Evolutionary conservation across 352 stramenopile species (phyloP).

Genomic region (Phytophthora sansomeana): DNA sequence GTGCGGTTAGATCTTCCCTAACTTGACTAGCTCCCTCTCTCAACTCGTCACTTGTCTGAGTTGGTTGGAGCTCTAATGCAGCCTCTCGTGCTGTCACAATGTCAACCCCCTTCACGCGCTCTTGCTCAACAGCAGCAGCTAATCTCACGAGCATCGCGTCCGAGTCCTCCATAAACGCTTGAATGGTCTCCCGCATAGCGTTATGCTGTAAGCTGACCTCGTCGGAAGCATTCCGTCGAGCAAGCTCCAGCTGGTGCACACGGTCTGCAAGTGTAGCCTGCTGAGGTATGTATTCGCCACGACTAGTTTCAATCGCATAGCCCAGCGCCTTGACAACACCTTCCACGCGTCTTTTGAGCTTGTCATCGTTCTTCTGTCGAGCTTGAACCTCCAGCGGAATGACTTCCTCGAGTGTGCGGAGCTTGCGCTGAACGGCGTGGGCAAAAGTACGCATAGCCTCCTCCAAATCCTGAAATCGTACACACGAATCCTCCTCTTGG

Average conservation of each 20-base stretch:
- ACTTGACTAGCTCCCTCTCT: neutral
- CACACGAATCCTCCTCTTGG: conserved; percentile 48
- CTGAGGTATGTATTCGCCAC: conserved; percentile 36
- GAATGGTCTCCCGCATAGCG: conserved; percentile 35
- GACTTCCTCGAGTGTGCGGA: conserved; percentile 65
- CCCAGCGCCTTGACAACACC: conserved; percentile 45
- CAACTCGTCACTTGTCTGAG: conserved; percentile 7
- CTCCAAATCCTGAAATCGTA: conserved; percentile 44
- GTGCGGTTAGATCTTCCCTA: conserved; percentile 16
- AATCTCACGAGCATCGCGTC: conserved; percentile 41
- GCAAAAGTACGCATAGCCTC: conserved; percentile 31
- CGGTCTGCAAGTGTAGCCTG: conserved; percentile 31
- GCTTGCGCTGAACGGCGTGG: conserved; percentile 46
- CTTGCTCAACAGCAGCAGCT: conserved; percentile 23
- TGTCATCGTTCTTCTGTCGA: conserved; percentile 66
- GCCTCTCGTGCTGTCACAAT: conserved; percentile 11
- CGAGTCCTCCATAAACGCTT: conserved; percentile 39
- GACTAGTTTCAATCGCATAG: conserved; percentile 39
- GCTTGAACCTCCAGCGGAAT: conserved; percentile 71
- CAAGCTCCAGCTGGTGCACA: conserved; percentile 42
- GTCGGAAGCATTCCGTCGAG: conserved; percentile 14
- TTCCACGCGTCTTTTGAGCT: conserved; percentile 55
- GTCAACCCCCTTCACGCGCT: conserved; percentile 21
- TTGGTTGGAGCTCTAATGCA: conserved; percentile 1
- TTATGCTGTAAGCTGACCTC: conserved; percentile 39